phyloP scores from a whole-genome alignment of 2,329 filamentous ascomycete genomes.

The Alternaria viburni region DNA sequence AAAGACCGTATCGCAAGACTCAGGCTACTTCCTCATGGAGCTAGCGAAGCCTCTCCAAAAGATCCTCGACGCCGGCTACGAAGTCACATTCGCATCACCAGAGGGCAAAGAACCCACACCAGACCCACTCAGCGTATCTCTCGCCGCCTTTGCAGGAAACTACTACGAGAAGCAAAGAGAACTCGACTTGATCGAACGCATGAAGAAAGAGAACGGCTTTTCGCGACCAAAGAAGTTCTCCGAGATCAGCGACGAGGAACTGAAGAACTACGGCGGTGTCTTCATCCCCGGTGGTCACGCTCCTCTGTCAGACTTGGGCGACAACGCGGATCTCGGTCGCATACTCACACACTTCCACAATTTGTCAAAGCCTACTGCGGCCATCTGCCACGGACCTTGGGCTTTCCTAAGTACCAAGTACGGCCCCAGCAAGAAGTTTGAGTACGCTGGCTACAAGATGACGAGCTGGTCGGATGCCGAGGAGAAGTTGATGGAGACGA shows the following conservation, averaged over 20 bases:
- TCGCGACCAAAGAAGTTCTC: slow-evolving; percentile 46
- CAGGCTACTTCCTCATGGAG: slow-evolving; percentile 44
- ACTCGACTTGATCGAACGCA: slow-evolving; percentile 50
- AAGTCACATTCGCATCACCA: slow-evolving; percentile 56
- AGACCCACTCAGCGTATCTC: slow-evolving; percentile 52
- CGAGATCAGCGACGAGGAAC: slow-evolving; percentile 50
- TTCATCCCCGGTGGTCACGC: slow-evolving; percentile 57
- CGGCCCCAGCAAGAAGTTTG: slow-evolving; percentile 45
- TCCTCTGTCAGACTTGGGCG: slow-evolving; percentile 52
- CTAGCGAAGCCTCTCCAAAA: slow-evolving; percentile 39
- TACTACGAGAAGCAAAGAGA: slow-evolving; percentile 53
- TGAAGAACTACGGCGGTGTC: slow-evolving; percentile 49
- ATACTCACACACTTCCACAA: slow-evolving; percentile 52
- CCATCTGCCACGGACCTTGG: slow-evolving; percentile 57
- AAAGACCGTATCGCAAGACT: slow-evolving; percentile 34
- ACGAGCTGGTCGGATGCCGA: slow-evolving; percentile 55
- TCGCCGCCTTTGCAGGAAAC: slow-evolving; percentile 55
- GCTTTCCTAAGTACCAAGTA: slow-evolving; percentile 53
- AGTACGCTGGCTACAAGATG: slow-evolving; percentile 55
- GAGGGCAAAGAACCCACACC: slow-evolving; percentile 51
- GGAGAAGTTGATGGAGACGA: slow-evolving; percentile 56
- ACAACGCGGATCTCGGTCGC: slow-evolving; percentile 51
- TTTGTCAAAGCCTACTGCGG: slow-evolving; percentile 52
- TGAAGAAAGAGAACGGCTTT: slow-evolving; percentile 56
- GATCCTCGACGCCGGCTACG: slow-evolving; percentile 43